Conservation (phyloP, 768 basidiomycete genomes). For the Leccinellum luteum region DNA sequence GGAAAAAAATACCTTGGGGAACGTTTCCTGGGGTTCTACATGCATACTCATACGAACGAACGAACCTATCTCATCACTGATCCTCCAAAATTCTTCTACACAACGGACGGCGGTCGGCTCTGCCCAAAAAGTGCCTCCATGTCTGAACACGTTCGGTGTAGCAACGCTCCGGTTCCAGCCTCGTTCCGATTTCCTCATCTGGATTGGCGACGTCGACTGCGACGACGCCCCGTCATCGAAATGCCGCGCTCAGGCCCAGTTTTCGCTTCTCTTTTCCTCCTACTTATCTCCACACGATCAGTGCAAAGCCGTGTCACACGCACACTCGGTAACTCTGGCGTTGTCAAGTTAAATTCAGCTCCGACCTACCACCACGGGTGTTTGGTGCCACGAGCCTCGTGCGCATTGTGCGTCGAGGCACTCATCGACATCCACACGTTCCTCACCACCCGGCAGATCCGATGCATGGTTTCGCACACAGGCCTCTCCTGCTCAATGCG, state of each 20-base stretch:
- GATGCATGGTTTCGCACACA: too few species aligned
- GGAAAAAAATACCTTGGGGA: constrained; percentile 58
- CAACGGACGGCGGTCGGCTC: constrained; percentile 72
- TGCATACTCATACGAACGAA: constrained; percentile 75
- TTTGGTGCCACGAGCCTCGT: too few species aligned
- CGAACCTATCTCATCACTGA: constrained; percentile 91
- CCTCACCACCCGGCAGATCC: too few species aligned
- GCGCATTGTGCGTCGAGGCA: too few species aligned
- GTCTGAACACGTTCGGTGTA: constrained; percentile 76
- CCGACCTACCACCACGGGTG: too few species aligned
- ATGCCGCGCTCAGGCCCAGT: constrained; percentile 77
- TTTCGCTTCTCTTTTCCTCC: constrained; percentile 38
- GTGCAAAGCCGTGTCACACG: too few species aligned
- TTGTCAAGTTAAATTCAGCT: too few species aligned
- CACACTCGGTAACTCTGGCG: too few species aligned
- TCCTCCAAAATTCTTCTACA: constrained; percentile 62
- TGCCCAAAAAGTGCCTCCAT: constrained; percentile 64
- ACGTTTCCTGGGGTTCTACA: constrained; percentile 79
- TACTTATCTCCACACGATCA: too few species aligned
- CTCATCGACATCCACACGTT: too few species aligned
- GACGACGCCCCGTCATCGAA: constrained; percentile 37
- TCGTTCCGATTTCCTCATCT: constrained; percentile 79
- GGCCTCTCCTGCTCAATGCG: too few species aligned
- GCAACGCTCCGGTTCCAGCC: constrained; percentile 88
- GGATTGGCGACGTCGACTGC: constrained; percentile 80